Evolutionary conservation across 1,284 basidiomycete genomes (phyloP).

Genomic region (Naganishia sp.): DNA sequence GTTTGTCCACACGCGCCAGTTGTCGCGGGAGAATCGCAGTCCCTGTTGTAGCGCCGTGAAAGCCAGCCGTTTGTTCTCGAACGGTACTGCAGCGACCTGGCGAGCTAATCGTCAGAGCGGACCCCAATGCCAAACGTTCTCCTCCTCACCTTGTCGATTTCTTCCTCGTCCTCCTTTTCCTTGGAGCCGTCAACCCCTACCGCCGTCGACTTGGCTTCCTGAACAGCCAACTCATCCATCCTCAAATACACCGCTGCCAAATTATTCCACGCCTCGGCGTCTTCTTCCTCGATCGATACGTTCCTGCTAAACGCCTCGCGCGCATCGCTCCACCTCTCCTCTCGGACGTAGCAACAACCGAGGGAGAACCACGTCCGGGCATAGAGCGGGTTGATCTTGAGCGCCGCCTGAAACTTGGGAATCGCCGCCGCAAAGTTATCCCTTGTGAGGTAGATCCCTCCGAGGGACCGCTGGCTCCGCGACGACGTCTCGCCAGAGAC

Average conservation of each 20-base stretch:
- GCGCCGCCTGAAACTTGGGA: slow-evolving; percentile 69
- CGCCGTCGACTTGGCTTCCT: slow-evolving; percentile 47
- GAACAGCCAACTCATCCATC: slow-evolving; percentile 56
- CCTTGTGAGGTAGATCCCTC: slow-evolving; percentile 74
- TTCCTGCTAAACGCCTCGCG: slow-evolving; percentile 81
- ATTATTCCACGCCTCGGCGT: slow-evolving; percentile 98
- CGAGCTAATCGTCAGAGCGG: slow-evolving; percentile 2
- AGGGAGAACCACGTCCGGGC: slow-evolving; percentile 93
- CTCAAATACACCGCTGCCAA: slow-evolving; percentile 91
- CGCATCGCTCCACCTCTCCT: slow-evolving; percentile 80
- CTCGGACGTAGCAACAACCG: slow-evolving; percentile 80
- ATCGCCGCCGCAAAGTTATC: slow-evolving; percentile 67
- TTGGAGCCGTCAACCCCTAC: slow-evolving; percentile 7
- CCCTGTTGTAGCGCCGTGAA: slow-evolving; percentile 93
- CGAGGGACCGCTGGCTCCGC: slow-evolving; percentile 86
- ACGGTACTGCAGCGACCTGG: slow-evolving; percentile 45
- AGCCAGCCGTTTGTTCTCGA: slow-evolving; percentile 75
- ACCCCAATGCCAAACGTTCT: not conserved
- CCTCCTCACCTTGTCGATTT: slow-evolving; percentile 4
- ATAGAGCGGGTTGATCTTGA: slow-evolving; percentile 84
- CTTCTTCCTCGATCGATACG: slow-evolving; percentile 89
- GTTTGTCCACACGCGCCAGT: slow-evolving; percentile 98
- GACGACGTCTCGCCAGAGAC: slow-evolving; percentile 77
- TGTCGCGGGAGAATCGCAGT: slow-evolving; percentile 78
- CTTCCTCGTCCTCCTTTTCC: slow-evolving; percentile 36